Percentiles rank a stretch among this genome's conserved stretches.
Evolutionary conservation across 2,329 filamentous ascomycete species (phyloP).

Genomic region (Pseudocercospora pini-densiflorae): DNA sequence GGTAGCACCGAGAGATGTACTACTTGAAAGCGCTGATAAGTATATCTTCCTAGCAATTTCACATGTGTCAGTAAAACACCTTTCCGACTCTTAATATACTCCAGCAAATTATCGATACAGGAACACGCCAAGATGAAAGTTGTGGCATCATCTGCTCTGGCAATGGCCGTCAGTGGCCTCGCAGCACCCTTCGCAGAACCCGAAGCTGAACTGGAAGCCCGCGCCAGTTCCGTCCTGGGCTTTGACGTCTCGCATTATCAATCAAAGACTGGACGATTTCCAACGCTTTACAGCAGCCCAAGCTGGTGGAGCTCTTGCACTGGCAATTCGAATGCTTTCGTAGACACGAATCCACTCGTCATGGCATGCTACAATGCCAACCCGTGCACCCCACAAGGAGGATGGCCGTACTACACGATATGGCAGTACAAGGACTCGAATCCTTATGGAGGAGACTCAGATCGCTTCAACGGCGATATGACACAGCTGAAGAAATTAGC

Average conservation of each 20-base stretch:
- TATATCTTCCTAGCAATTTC: neutral
- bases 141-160: neutral
- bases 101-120: neutral
- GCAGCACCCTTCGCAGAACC: conserved; percentile 11
- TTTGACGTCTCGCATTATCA: conserved; percentile 45
- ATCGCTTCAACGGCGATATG: conserved; percentile 56
- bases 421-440: conserved; percentile 60
- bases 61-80: neutral
- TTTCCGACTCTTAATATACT: neutral
- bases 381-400: conserved; percentile 40
- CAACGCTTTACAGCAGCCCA: conserved; percentile 59
- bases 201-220: neutral
- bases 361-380: conserved; percentile 36
- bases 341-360: conserved; percentile 33
- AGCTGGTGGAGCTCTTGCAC: conserved; percentile 62
- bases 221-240: conserved; percentile 34
- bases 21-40: neutral
- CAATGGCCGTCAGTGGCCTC: conserved; percentile 14
- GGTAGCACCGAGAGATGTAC: neutral
- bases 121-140: conserved; percentile 8
- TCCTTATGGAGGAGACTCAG: conserved; percentile 57
- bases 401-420: conserved; percentile 59
- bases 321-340: conserved; percentile 54
- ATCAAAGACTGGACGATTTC: conserved; percentile 51
- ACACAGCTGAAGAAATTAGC: conserved; percentile 43